phyloP scores from a whole-genome alignment of 2,329 filamentous ascomycete genomes.

The Aspergillus udagawae region DNA sequence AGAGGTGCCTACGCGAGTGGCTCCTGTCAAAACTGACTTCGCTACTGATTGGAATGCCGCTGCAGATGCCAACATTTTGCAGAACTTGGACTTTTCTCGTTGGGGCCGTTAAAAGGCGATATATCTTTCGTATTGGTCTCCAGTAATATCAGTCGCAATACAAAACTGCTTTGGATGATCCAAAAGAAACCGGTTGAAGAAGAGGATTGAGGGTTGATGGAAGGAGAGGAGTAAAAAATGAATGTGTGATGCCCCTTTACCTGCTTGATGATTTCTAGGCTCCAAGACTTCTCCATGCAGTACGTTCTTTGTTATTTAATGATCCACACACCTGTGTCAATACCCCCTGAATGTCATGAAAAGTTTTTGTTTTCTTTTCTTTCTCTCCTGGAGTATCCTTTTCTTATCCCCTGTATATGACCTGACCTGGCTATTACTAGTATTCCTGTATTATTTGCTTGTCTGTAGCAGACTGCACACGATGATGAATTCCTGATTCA shows the following conservation, averaged over 20 bases:
- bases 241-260: not conserved
- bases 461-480: not conserved
- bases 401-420: not conserved
- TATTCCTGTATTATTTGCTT: not conserved
- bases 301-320: slow-evolving; percentile 13
- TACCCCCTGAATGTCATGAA: slow-evolving; percentile 21
- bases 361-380: slow-evolving; percentile 14
- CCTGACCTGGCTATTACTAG: not conserved
- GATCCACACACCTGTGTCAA: slow-evolving; percentile 18
- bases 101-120: slow-evolving; percentile 33
- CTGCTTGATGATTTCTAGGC: not conserved
- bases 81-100: slow-evolving; percentile 41
- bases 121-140: not conserved
- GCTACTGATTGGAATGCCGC: slow-evolving; percentile 36
- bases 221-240: not conserved
- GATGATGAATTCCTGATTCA: not conserved
- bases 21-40: slow-evolving; percentile 31
- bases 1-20: slow-evolving; percentile 28
- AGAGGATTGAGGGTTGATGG: not conserved
- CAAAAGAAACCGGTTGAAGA: not conserved
- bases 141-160: not conserved
- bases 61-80: slow-evolving; percentile 35
- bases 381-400: slow-evolving; percentile 2
- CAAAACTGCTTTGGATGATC: not conserved
- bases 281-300: slow-evolving; percentile 7